Evolutionary conservation across 441 rosid species (phyloP).

Genomic region (Capsella rubella): DNA sequence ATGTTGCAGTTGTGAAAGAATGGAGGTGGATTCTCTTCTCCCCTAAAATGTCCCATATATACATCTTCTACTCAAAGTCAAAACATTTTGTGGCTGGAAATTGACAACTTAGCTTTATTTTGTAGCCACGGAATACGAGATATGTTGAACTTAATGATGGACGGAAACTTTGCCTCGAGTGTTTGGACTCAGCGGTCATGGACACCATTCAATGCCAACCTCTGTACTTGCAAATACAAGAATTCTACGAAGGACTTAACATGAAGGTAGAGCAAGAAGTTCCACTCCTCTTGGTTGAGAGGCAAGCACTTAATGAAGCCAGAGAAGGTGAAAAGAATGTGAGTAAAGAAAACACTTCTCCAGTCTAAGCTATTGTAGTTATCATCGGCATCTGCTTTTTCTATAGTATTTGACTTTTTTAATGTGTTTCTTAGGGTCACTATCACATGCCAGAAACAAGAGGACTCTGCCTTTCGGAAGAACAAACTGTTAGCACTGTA

Average conservation of each 20-base stretch:
- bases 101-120: constrained; percentile 31
- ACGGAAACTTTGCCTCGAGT: constrained; percentile 77
- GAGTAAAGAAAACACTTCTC: constrained; percentile 31
- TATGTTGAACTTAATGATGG: constrained; percentile 70
- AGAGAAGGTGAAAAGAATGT: constrained; percentile 83
- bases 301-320: constrained; percentile 80
- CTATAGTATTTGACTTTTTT: constrained; percentile 27
- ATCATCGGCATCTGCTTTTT: neutral
- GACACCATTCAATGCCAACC: constrained; percentile 71
- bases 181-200: constrained; percentile 77
- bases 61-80: neutral
- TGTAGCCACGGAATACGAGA: constrained; percentile 62
- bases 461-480: constrained; percentile 90
- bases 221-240: constrained; percentile 64
- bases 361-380: constrained; percentile 5
- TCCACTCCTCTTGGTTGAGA: constrained; percentile 75
- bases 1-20: constrained; percentile 88
- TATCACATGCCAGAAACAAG: constrained; percentile 91
- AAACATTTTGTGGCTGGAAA: constrained; percentile 3
- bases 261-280: constrained; percentile 77
- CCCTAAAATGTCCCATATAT: neutral
- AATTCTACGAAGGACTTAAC: constrained; percentile 63
- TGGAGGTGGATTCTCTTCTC: constrained; percentile 62
- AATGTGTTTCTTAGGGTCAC: constrained; percentile 59
- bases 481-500: constrained; percentile 72